phyloP scores from a whole-genome alignment of 257 asterid genomes.

The Solanum pennellii region DNA sequence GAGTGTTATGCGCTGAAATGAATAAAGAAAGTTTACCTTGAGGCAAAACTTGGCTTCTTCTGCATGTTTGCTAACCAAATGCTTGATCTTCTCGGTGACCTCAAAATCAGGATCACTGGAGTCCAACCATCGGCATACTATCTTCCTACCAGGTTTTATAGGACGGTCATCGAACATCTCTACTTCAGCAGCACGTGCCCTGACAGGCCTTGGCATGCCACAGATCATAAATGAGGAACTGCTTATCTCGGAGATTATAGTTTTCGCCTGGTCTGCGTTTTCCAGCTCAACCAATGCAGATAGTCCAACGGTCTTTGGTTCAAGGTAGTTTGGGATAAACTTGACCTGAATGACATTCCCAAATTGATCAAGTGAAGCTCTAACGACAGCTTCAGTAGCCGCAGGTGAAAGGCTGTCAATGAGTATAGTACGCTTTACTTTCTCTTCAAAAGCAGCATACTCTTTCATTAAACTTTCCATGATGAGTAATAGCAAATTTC shows the following conservation, averaged over 20 bases:
- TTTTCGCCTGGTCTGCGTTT: constrained; percentile 31
- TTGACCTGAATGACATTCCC: constrained; percentile 46
- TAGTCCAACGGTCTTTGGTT: constrained; percentile 25
- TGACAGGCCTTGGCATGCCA: constrained; percentile 94
- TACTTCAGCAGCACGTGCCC: constrained; percentile 34
- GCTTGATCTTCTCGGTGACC: constrained; percentile 41
- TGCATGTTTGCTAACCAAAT: constrained; percentile 29
- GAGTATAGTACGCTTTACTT: constrained; percentile 48
- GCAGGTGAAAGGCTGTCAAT: constrained; percentile 54
- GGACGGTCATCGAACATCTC: constrained; percentile 85
- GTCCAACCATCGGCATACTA: constrained; percentile 51
- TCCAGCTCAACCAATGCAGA: constrained; percentile 82
- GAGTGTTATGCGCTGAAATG: not conserved
- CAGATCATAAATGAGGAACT: constrained; percentile 49
- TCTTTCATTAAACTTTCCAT: constrained; percentile 29
- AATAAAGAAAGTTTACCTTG: constrained; percentile 20
- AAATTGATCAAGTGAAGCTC: constrained; percentile 66
- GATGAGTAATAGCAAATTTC: not conserved
- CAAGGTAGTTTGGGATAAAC: constrained; percentile 43
- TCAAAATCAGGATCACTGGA: constrained; percentile 44
- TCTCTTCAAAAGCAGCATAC: constrained; percentile 51
- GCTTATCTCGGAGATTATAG: constrained; percentile 21
- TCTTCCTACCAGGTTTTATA: constrained; percentile 44
- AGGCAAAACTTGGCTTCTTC: constrained; percentile 50
- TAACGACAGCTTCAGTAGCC: constrained; percentile 44